A percentile compares a stretch with the other conserved stretches of the same genome.
Conservation (phyloP, 225 moss, liverwort and hornwort genomes). For the Asterella californica region DNA sequence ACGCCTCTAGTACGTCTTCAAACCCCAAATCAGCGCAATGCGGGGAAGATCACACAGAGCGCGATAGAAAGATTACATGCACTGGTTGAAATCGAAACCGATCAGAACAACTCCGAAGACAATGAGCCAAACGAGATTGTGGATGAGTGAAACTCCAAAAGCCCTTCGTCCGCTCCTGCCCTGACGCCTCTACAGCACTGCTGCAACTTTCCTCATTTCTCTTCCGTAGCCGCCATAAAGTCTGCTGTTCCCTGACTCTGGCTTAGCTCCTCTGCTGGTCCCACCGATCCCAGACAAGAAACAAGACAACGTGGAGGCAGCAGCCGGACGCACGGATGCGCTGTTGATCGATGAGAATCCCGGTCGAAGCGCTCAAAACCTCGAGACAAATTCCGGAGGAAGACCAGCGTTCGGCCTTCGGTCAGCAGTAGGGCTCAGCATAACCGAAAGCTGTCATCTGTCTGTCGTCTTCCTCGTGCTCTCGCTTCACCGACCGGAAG, state of each 20-base stretch:
- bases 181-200: background rate
- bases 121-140: background rate
- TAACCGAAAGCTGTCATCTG: too few relatives aligned
- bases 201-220: background rate
- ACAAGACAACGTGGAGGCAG: background rate
- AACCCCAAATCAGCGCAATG: background rate
- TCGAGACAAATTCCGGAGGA: too few relatives aligned
- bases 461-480: too few relatives aligned
- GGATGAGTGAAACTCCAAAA: too few relatives aligned
- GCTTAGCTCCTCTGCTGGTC: background rate
- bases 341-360: too few relatives aligned
- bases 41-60: background rate
- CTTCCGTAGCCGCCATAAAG: slow-evolving; percentile 1
- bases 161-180: background rate
- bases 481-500: too few relatives aligned
- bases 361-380: too few relatives aligned
- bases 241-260: background rate
- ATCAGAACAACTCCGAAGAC: background rate
- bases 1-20: background rate
- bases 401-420: too few relatives aligned
- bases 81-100: background rate
- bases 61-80: background rate
- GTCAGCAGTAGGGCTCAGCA: too few relatives aligned
- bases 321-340: background rate
- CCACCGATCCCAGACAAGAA: background rate